phyloP scores from a whole-genome alignment of 441 rosid species.

The Adansonia rubrostipa region DNA sequence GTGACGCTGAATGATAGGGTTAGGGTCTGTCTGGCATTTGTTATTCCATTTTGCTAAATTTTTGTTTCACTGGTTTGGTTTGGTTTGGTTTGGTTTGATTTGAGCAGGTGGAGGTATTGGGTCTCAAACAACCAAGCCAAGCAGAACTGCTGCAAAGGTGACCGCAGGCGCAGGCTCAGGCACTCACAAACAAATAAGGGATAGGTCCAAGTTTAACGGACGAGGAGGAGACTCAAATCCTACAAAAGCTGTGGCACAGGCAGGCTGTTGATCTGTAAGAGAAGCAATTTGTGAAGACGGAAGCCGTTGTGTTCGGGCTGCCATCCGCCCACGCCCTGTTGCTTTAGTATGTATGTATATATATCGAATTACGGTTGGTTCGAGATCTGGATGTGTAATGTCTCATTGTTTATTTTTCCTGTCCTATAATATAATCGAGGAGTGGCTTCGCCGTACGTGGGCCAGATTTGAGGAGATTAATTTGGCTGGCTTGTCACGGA shows the following conservation, averaged over 20 bases:
- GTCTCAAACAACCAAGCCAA: conserved; percentile 40
- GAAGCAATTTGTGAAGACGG: conserved; percentile 11
- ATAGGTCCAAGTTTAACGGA: conserved; percentile 41
- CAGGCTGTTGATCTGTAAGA: conserved; percentile 38
- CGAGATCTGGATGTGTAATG: not conserved
- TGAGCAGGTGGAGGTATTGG: conserved; percentile 42
- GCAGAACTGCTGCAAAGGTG: conserved; percentile 42
- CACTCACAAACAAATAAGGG: conserved; percentile 41
- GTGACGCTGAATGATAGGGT: not conserved
- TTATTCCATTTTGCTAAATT: conserved; percentile 3
- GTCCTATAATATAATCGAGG: not conserved
- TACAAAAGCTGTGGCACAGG: conserved; percentile 45
- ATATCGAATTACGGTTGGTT: not conserved
- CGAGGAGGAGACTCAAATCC: conserved; percentile 46
- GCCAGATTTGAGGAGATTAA: conserved; percentile 10
- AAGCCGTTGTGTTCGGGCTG: not conserved
- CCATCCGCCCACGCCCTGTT: not conserved
- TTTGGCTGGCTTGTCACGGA: conserved; percentile 10
- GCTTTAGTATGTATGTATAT: conserved; percentile 17
- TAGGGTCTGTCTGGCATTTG: not conserved
- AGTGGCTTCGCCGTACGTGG: not conserved
- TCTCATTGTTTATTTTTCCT: not conserved
- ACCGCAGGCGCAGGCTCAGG: conserved; percentile 23
- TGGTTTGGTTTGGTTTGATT: conserved; percentile 28
- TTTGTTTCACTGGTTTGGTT: conserved; percentile 23